Percentiles rank a stretch among this genome's conserved stretches.
Conservation (phyloP, 1,284 basidiomycete species). For the Puccinia horiana region DNA sequence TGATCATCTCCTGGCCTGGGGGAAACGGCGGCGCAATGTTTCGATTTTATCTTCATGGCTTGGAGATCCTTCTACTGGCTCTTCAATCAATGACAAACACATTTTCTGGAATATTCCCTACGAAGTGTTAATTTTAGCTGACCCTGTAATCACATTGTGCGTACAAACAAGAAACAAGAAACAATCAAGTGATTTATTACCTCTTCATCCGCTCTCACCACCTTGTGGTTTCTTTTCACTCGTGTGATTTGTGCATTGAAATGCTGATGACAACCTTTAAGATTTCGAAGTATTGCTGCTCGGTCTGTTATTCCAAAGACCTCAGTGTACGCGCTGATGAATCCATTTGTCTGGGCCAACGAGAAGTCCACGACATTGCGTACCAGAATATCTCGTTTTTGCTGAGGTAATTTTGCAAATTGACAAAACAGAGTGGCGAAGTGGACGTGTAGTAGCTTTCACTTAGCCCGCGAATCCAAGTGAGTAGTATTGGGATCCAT, state of each 20-base stretch:
- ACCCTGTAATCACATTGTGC: no score
- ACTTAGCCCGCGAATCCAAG: conserved; percentile 3
- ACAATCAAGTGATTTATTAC: background rate
- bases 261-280: background rate
- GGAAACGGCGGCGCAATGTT: background rate
- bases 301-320: background rate
- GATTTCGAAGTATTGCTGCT: background rate
- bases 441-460: background rate
- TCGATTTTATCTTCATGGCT: background rate
- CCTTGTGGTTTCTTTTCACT: background rate
- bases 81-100: background rate
- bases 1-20: no score
- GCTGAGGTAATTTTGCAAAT: background rate
- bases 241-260: background rate
- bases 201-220: background rate
- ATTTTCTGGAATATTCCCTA: background rate
- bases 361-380: background rate
- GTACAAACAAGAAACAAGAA: background rate
- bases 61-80: background rate
- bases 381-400: background rate
- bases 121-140: no score
- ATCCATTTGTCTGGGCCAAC: background rate
- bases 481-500: conserved; percentile 15
- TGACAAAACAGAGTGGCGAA: background rate
- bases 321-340: background rate